These are phyloP conservation scores for Aspergillus ochraceoroseus DNA, from an alignment of 2,329 filamentous ascomycete species.

Conservation along the genomic window DNA sequence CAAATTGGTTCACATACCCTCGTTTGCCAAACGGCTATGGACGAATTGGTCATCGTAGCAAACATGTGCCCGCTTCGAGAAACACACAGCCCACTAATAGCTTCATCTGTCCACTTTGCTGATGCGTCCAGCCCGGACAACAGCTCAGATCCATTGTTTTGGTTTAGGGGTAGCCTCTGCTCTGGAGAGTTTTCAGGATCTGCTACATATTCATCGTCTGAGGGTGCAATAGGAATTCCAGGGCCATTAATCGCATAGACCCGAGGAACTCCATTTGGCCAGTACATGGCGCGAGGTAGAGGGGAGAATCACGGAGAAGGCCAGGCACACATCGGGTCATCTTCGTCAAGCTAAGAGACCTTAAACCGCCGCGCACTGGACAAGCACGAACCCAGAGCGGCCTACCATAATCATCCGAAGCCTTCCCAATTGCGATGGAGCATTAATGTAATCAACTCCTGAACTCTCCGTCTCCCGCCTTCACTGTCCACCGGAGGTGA, in stretches of 20 bases:
- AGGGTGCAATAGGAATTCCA: slow-evolving; percentile 29
- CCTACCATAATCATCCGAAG: slow-evolving; percentile 23
- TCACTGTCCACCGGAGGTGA: slow-evolving; percentile 4
- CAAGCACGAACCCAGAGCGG: slow-evolving; percentile 18
- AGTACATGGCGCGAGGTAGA: slow-evolving; percentile 44
- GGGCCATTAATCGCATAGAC: slow-evolving; percentile 48
- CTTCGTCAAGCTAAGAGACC: slow-evolving; percentile 23
- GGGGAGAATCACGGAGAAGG: slow-evolving; percentile 27
- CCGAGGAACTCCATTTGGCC: slow-evolving; percentile 48
- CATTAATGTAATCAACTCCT: slow-evolving; percentile 5
- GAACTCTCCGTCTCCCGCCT: slow-evolving; percentile 7
- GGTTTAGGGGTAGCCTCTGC: slow-evolving; percentile 25
- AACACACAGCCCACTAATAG: slow-evolving; percentile 68
- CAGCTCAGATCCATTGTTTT: slow-evolving; percentile 19
- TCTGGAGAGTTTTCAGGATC: slow-evolving; percentile 18
- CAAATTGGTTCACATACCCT: no score
- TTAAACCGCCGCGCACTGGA: slow-evolving; percentile 25
- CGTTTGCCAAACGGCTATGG: slow-evolving; percentile 93
- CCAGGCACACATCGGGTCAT: slow-evolving; percentile 39
- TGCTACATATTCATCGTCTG: slow-evolving; percentile 25
- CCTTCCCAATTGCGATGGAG: slow-evolving; percentile 7
- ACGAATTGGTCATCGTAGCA: slow-evolving; percentile 76
- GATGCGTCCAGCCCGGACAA: slow-evolving; percentile 29
- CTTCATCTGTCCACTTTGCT: slow-evolving; percentile 52
- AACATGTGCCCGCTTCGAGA: slow-evolving; percentile 79